These are phyloP conservation scores for Alternaria triticina DNA, from an alignment of 2,329 filamentous ascomycete species.

Conservation along the genomic window DNA sequence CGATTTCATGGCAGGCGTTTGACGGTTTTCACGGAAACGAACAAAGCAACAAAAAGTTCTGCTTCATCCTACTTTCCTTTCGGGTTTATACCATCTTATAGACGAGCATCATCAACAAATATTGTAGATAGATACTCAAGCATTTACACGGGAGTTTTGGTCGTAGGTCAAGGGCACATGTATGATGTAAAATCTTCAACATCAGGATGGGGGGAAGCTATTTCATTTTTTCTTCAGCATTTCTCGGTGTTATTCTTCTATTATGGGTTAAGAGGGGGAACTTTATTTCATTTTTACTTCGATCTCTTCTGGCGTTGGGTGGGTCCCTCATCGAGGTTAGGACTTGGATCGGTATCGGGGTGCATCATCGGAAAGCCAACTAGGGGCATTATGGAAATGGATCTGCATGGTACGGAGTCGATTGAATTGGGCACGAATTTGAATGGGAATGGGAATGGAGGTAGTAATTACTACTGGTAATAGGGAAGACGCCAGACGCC, in stretches of 20 bases:
- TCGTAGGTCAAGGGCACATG: conserved; percentile 6
- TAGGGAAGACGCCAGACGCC: conserved; percentile 11
- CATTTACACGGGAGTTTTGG: conserved; percentile 13
- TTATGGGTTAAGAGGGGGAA: background rate
- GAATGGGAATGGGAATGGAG: background rate
- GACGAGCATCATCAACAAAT: background rate
- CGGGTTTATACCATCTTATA: conserved; percentile 12
- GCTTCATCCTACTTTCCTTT: background rate
- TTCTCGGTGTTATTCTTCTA: conserved; percentile 2
- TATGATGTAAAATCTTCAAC: conserved; percentile 29
- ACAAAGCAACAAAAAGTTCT: conserved; percentile 9
- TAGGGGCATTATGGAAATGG: conserved; percentile 3
- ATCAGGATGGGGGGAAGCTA: conserved; percentile 37
- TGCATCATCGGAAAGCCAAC: background rate
- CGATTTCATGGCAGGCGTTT: conserved; percentile 14
- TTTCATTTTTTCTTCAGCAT: conserved; percentile 41
- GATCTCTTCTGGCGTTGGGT: conserved; percentile 9
- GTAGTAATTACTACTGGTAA: conserved; percentile 5
- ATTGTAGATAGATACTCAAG: conserved; percentile 13
- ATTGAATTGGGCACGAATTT: background rate
- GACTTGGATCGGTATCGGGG: conserved; percentile 4
- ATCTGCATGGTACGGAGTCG: conserved; percentile 15
- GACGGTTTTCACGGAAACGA: conserved; percentile 18
- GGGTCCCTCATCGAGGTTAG: conserved; percentile 1
- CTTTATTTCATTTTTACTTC: conserved; percentile 16